Percentiles rank a stretch among this genome's conserved stretches.
These are phyloP conservation scores for Heterobasidion parviporum DNA, from an alignment of 1,284 basidiomycete genomes.

Conservation along the genomic window DNA sequence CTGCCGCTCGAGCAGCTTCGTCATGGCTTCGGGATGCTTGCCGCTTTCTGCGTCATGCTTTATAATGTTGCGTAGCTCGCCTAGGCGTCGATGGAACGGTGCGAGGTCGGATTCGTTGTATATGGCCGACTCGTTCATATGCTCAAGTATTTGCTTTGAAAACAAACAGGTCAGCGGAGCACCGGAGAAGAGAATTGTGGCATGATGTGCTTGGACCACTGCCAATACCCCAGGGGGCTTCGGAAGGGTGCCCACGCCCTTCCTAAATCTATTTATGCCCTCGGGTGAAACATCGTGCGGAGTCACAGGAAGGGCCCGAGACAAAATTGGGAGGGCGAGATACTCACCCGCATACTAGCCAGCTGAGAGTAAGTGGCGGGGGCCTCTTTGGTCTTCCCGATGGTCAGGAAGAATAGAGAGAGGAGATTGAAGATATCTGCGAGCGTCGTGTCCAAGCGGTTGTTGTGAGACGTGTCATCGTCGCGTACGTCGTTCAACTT, in stretches of 20 bases:
- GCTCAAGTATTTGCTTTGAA: slow-evolving; percentile 81
- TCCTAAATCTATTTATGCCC: slow-evolving; percentile 1
- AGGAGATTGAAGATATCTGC: slow-evolving; percentile 90
- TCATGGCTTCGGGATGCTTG: slow-evolving; percentile 83
- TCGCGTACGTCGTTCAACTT: slow-evolving; percentile 90
- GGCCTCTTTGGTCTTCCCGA: slow-evolving; percentile 88
- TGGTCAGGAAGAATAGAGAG: slow-evolving; percentile 89
- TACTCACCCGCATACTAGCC: slow-evolving; percentile 85
- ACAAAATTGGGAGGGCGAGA: neutral
- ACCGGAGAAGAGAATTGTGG: neutral
- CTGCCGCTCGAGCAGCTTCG: slow-evolving; percentile 85
- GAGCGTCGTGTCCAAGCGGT: slow-evolving; percentile 87
- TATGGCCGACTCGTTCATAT: slow-evolving; percentile 90
- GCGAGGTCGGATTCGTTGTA: slow-evolving; percentile 87
- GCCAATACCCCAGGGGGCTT: too few species aligned
- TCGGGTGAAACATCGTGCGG: neutral
- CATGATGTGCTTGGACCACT: too few species aligned
- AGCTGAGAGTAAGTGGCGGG: slow-evolving; percentile 93
- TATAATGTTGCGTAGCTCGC: slow-evolving; percentile 77
- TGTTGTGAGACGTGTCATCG: slow-evolving; percentile 68
- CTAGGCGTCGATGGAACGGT: slow-evolving; percentile 76
- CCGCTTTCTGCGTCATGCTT: slow-evolving; percentile 75
- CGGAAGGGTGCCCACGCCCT: too few species aligned
- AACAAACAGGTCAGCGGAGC: neutral
- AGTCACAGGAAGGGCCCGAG: too few species aligned